These are phyloP conservation scores for Fomitopsis pinicola DNA, from an alignment of 1,284 basidiomycete species.

Conservation along the genomic window DNA sequence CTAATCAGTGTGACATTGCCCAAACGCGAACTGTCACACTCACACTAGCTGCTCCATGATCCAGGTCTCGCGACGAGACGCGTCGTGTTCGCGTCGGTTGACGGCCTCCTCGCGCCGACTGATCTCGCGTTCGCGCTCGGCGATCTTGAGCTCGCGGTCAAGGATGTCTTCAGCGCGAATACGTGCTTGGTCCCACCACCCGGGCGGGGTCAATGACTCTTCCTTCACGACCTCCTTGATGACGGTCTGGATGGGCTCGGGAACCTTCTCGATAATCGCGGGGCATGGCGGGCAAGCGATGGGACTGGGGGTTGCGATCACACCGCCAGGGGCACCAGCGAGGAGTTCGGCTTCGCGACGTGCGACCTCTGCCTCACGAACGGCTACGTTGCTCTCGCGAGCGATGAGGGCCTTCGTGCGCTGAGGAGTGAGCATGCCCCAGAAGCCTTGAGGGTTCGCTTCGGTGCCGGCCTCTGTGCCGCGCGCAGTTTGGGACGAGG, in stretches of 20 bases:
- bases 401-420: slow-evolving; percentile 72
- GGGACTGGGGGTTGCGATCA: slow-evolving; percentile 47
- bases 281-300: slow-evolving; percentile 53
- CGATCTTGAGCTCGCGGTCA: slow-evolving; percentile 76
- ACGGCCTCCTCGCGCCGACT: slow-evolving; percentile 76
- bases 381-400: slow-evolving; percentile 69
- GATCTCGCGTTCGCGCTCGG: slow-evolving; percentile 78
- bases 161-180: slow-evolving; percentile 73
- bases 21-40: slow-evolving; percentile 23
- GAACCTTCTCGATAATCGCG: slow-evolving; percentile 45
- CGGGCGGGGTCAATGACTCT: slow-evolving; percentile 68
- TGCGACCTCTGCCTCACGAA: slow-evolving; percentile 79
- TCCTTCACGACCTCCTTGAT: slow-evolving; percentile 83
- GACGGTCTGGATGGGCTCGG: slow-evolving; percentile 60
- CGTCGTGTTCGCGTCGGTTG: slow-evolving; percentile 79
- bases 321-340: slow-evolving; percentile 73
- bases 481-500: slow-evolving; percentile 37
- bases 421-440: slow-evolving; percentile 72
- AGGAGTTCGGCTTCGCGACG: slow-evolving; percentile 80
- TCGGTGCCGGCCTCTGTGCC: slow-evolving; percentile 23
- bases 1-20: slow-evolving; percentile 11
- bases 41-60: slow-evolving; percentile 88
- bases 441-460: slow-evolving; percentile 48
- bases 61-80: slow-evolving; percentile 78
- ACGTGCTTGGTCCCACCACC: slow-evolving; percentile 62